Base-by-base conservation (phyloP, 2,329 filamentous ascomycete species). In the Colletotrichum sp. region DNA sequence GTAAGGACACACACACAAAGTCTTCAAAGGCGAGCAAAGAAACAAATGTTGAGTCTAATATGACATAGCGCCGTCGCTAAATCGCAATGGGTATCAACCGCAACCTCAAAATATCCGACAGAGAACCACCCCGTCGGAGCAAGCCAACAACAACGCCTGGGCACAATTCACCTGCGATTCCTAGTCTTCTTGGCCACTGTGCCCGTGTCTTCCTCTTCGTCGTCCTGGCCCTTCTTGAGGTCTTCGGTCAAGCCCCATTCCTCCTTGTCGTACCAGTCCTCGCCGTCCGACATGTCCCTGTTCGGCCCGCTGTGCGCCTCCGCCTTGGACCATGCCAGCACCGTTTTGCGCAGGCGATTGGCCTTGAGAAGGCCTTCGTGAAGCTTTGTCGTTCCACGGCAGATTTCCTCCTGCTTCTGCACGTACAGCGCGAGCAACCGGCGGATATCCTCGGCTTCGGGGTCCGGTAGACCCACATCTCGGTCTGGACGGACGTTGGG, bases 191-290 rank as follows among this genome's bases (percentile, higher is more conserved):
- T 92, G 30, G 77, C 73, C 69, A 90, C 89, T 67, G 89, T 86
- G 77, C 89, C 88, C 77, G 87, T 86, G 77, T 96, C 94, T 82
- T 96, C 95, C 82, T 97, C 95, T 80, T 96, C 95, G 81, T 94
- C 93, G 77, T 96, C 94, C 80, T 95, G 93, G 0, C 95, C 95
- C 85, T 97, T 97, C 83, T 95, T 93, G 9, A 96, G 85, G 78
- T 95, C 93, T 77, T 94, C 93, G 10, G 91, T 90, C 65, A 97
- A 83, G 0, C 91, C 91, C 94, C 95, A 96, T 85, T 95, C 94
- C 69, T 95, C 93, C 81, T 91, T 91, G 83, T 98, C 95, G 81
- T 96, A 96, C 94, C 95, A 98, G 82, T 98, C 95, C 86, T 98
- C 95, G 13, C 95, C 95, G 82, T 98, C 95, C 67, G 94, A 96